Percentiles rank a stretch among this genome's conserved stretches.
Evolutionary conservation across 140 eudicot genomes (phyloP).

Genomic region (Erigeron philadelphicus): DNA sequence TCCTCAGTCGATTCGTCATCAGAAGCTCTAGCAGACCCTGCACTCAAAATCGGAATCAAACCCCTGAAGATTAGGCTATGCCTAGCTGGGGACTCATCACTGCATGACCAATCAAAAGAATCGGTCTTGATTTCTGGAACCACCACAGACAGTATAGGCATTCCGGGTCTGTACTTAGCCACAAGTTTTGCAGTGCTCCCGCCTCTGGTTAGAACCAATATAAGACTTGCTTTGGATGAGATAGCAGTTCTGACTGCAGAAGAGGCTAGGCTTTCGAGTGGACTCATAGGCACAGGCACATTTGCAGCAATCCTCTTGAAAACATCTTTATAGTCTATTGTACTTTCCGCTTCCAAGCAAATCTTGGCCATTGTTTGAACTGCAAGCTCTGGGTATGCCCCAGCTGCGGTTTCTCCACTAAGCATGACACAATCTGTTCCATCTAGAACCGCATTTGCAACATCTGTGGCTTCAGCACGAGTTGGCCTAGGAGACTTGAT

Average conservation of each 20-base stretch:
- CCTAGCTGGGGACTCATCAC: slow-evolving; percentile 61
- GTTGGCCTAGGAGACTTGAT: slow-evolving; percentile 52
- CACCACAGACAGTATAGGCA: slow-evolving; percentile 63
- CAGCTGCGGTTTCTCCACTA: slow-evolving; percentile 69
- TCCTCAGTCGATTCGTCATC: slow-evolving; percentile 51
- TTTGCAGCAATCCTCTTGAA: slow-evolving; percentile 44
- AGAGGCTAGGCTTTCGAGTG: slow-evolving; percentile 53
- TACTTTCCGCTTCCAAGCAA: slow-evolving; percentile 55
- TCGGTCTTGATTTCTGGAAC: slow-evolving; percentile 48
- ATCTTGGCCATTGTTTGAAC: slow-evolving; percentile 62
- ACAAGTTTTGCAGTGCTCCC: slow-evolving; percentile 63
- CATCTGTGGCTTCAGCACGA: slow-evolving; percentile 50
- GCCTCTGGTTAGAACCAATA: slow-evolving; percentile 49
- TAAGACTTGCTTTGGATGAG: slow-evolving; percentile 45
- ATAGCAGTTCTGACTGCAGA: slow-evolving; percentile 55
- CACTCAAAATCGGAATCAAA: slow-evolving; percentile 50
- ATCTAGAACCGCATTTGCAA: slow-evolving; percentile 46
- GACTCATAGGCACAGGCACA: slow-evolving; percentile 54
- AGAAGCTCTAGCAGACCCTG: slow-evolving; percentile 55
- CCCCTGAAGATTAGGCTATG: slow-evolving; percentile 59
- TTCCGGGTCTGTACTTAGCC: slow-evolving; percentile 61
- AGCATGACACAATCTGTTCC: slow-evolving; percentile 58
- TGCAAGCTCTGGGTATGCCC: slow-evolving; percentile 60
- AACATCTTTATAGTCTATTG: slow-evolving; percentile 38
- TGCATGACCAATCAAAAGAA: slow-evolving; percentile 57